phyloP scores from a whole-genome alignment of 768 basidiomycete genomes.

The Gloeopeniophorella convolvens region DNA sequence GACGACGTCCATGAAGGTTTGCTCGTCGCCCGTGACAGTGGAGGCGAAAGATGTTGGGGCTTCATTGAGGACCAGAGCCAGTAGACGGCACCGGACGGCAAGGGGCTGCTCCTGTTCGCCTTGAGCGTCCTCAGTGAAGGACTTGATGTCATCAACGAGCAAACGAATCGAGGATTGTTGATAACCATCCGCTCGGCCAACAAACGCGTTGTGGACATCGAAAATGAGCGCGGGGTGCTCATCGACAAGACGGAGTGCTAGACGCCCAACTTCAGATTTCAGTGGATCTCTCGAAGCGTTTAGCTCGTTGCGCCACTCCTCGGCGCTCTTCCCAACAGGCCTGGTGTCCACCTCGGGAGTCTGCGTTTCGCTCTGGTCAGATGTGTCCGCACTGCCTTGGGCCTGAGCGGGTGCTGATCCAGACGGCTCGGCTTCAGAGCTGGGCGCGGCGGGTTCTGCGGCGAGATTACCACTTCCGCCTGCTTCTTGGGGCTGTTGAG shows the following conservation, averaged over 20 bases:
- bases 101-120: slow-evolving; percentile 71
- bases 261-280: slow-evolving; percentile 55
- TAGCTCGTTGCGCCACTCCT: slow-evolving; percentile 62
- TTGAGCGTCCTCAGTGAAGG: slow-evolving; percentile 56
- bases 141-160: slow-evolving; percentile 72
- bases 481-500: slow-evolving; percentile 24
- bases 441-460: slow-evolving; percentile 16
- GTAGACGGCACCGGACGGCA: slow-evolving; percentile 75
- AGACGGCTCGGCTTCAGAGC: slow-evolving; percentile 10
- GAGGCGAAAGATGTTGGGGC: slow-evolving; percentile 50
- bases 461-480: slow-evolving; percentile 16
- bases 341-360: slow-evolving; percentile 4
- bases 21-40: slow-evolving; percentile 40
- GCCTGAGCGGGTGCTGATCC: slow-evolving; percentile 28
- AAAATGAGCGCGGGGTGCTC: slow-evolving; percentile 84
- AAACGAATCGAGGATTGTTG: slow-evolving; percentile 61
- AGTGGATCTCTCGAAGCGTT: slow-evolving; percentile 60
- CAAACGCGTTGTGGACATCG: slow-evolving; percentile 79
- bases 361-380: neutral
- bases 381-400: slow-evolving; percentile 25
- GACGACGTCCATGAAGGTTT: slow-evolving; percentile 58
- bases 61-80: slow-evolving; percentile 80
- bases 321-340: slow-evolving; percentile 40
- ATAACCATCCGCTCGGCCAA: slow-evolving; percentile 51
- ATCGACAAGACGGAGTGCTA: slow-evolving; percentile 76